Evolutionary conservation across 2,329 filamentous ascomycete genomes (phyloP).

Genomic region (Ascochyta clinopodiicola): DNA sequence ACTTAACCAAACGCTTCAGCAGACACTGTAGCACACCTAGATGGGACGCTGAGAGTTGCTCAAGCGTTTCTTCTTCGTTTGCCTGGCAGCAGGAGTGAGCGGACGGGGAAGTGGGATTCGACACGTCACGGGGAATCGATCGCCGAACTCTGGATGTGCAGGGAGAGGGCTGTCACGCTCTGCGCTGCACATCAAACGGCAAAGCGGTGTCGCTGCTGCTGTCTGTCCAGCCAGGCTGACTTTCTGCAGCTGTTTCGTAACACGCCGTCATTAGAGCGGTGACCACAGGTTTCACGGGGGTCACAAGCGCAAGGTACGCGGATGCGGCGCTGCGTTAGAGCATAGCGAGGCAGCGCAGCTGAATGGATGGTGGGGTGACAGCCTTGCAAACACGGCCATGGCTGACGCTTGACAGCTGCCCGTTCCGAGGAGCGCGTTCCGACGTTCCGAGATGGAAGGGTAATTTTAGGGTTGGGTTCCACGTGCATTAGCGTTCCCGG

Average conservation of each 20-base stretch:
- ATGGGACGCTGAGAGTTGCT: background rate
- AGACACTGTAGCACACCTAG: too few relatives aligned
- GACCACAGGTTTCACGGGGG: background rate
- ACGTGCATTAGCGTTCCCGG: constrained; percentile 33
- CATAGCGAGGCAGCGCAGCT: background rate
- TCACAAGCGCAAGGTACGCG: background rate
- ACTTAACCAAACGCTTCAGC: constrained; percentile 3
- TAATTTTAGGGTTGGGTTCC: constrained; percentile 29
- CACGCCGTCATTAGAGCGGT: background rate
- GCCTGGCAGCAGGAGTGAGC: background rate
- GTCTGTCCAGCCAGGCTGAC: background rate
- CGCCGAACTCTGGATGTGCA: constrained; percentile 4
- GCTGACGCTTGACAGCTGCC: background rate
- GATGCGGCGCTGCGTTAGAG: background rate
- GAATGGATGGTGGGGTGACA: constrained; percentile 11
- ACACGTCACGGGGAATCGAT: constrained; percentile 15
- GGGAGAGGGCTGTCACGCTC: constrained; percentile 3
- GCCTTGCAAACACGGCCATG: constrained; percentile 12
- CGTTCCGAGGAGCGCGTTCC: constrained; percentile 12
- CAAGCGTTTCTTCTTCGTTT: background rate
- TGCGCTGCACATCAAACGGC: background rate
- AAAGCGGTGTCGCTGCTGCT: constrained; percentile 3
- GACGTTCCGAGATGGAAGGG: constrained; percentile 7
- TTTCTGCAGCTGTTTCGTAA: background rate
- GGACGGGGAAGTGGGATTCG: background rate